These are phyloP conservation scores for Lecanosticta acicola DNA, from an alignment of 2,329 filamentous ascomycete species.

Conservation along the genomic window DNA sequence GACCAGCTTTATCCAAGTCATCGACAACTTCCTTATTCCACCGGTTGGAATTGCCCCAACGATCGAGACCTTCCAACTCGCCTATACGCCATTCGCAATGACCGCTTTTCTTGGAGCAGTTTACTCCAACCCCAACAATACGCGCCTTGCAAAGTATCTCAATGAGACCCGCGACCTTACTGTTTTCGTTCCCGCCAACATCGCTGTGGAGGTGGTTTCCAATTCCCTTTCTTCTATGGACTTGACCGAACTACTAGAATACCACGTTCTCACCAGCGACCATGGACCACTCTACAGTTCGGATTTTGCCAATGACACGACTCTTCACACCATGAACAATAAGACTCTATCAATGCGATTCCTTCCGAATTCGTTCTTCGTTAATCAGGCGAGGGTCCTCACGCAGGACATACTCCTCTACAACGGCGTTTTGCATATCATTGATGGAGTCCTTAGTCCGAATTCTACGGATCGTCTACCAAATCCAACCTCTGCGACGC, in stretches of 20 bases:
- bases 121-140: slow-evolving; percentile 37
- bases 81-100: slow-evolving; percentile 36
- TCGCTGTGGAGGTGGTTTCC: slow-evolving; percentile 32
- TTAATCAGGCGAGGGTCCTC: slow-evolving; percentile 51
- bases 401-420: slow-evolving; percentile 46
- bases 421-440: slow-evolving; percentile 55
- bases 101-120: slow-evolving; percentile 47
- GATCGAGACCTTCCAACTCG: slow-evolving; percentile 23
- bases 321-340: slow-evolving; percentile 23
- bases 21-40: slow-evolving; percentile 49
- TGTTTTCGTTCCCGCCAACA: slow-evolving; percentile 30
- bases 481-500: slow-evolving; percentile 34
- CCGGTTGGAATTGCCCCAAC: slow-evolving; percentile 42
- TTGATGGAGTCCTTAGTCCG: slow-evolving; percentile 47
- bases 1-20: slow-evolving; percentile 48
- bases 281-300: slow-evolving; percentile 28
- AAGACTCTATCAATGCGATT: slow-evolving; percentile 42
- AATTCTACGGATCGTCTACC: slow-evolving; percentile 34
- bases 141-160: slow-evolving; percentile 15
- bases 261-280: slow-evolving; percentile 31
- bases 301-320: slow-evolving; percentile 27
- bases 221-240: slow-evolving; percentile 24
- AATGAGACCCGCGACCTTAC: slow-evolving; percentile 26
- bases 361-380: slow-evolving; percentile 39
- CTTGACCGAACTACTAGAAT: slow-evolving; percentile 27